These are phyloP conservation scores for Cryphonectria nitschkei DNA, from an alignment of 2,329 filamentous ascomycete species.

Conservation along the genomic window DNA sequence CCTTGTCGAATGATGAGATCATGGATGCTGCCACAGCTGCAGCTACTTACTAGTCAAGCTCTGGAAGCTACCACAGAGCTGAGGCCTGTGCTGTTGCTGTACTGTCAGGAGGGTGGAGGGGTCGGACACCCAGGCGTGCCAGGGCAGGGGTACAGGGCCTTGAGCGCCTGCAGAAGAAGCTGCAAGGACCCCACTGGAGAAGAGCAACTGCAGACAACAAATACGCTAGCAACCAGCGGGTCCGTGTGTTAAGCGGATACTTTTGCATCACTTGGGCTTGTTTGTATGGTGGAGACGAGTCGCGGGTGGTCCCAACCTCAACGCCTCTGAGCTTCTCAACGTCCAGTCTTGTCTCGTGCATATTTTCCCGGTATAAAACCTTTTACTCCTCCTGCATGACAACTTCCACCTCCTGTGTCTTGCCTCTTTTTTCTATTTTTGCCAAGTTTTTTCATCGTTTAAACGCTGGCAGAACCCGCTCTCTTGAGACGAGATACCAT, in stretches of 20 bases:
- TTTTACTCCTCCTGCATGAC: not conserved
- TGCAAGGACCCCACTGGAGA: constrained; percentile 2
- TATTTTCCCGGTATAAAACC: not conserved
- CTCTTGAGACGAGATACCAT: not conserved
- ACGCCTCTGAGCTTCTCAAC: not conserved
- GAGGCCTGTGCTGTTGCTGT: too few relatives aligned
- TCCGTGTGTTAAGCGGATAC: constrained; percentile 9
- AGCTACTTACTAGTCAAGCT: not conserved
- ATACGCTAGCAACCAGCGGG: not conserved
- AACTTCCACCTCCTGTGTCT: not conserved
- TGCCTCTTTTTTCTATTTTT: not conserved
- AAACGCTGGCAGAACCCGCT: not conserved
- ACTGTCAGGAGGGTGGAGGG: too few relatives aligned
- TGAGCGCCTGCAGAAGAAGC: not conserved
- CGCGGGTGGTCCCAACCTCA: not conserved
- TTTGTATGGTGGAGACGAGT: not conserved
- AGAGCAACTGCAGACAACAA: not conserved
- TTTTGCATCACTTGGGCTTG: not conserved
- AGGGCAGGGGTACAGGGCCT: not conserved
- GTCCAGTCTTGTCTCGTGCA: not conserved
- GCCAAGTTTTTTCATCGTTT: not conserved
- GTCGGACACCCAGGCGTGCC: not conserved
- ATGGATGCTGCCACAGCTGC: constrained; percentile 4
- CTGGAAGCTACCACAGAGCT: too few relatives aligned
- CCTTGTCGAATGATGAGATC: constrained; percentile 12